Evolutionary conservation across 192 early-diverging fungal species (phyloP), one percentile per base, ranked within the genome.

Genomic region (Umbelopsis isabellina): DNA sequence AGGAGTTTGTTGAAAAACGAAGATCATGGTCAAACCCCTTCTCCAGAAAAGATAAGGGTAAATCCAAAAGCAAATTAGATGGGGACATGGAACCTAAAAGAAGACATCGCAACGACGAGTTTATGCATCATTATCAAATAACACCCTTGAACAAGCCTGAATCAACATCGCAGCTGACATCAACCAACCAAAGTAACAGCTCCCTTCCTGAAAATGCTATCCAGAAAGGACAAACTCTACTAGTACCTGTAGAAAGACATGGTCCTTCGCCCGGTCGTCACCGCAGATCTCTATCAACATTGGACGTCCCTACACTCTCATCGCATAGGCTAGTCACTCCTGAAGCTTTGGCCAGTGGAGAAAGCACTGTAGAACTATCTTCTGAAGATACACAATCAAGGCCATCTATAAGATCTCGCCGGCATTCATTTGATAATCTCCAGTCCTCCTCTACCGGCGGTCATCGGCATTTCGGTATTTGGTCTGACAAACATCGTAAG

Each of bases 381-480:
- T 61, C 55, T 11, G 55, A 30, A 35, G 55, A 35, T 37, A 18
- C 18, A 16, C 27, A 61, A 30, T 18, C 16, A 16, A 5, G 55
- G 27, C 55, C 27, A 33, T 30, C 27, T 2, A 16, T 61, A 0
- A 61, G 55, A 11, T 61, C 55, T 35, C 55, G 55, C 18, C 55
- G 55, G 4, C 55, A 61, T 35, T 61, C 55, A 35, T 61, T 61
- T 61, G 55, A 61, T 16, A 61, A 30, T 61, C 55, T 61, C 12
- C 55, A 25, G 25, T 7, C 55, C 6, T 61, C 55, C 8, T 61
- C 55, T 6, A 61, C 2, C 27, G 30, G 30, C n/a, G 30, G 55
- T 1, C 55, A 61, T 61, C 55, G 55, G 1, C 55, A 61, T n/a
- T 61, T 61, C 30, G 27, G 55, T 5, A 11, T 61, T 2, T 61